Conservation (phyloP, 495 filamentous ascomycete genomes). For the Evansstolkia leycettana region DNA sequence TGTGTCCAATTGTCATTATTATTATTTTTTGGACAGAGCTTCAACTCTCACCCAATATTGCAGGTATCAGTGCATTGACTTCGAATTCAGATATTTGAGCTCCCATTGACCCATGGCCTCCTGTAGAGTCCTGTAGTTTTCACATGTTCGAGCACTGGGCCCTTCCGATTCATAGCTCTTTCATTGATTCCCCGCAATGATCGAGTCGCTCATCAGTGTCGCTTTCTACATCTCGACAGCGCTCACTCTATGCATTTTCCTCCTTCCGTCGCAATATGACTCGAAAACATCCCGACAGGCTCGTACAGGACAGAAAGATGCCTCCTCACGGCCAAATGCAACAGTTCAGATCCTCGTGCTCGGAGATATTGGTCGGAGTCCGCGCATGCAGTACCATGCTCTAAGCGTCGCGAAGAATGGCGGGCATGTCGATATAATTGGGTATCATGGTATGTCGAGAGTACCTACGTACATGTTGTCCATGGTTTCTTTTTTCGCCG, state of each 20-base stretch:
- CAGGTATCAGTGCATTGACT: too few species aligned
- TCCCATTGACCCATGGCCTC: too few species aligned
- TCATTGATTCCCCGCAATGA: conserved; percentile 15
- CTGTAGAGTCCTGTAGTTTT: too few species aligned
- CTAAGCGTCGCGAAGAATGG: conserved; percentile 81
- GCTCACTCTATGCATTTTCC: conserved; percentile 35
- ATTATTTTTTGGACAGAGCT: too few species aligned
- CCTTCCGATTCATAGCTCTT: too few species aligned
- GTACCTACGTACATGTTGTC: conserved; percentile 5
- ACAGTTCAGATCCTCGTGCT: conserved; percentile 80
- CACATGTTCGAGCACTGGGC: too few species aligned
- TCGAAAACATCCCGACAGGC: conserved; percentile 5
- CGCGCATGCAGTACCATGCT: conserved; percentile 98
- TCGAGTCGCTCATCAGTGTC: conserved; percentile 27
- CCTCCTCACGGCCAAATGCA: conserved; percentile 9
- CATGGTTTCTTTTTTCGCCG: not conserved
- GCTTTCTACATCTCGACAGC: conserved; percentile 38
- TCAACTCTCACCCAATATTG: too few species aligned
- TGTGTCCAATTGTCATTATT: too few species aligned
- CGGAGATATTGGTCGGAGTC: conserved; percentile 93
- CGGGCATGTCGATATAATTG: conserved; percentile 70
- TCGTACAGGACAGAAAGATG: conserved; percentile 7
- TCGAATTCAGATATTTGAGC: too few species aligned
- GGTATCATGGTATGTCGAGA: conserved; percentile 57
- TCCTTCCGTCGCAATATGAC: conserved; percentile 39